phyloP scores from a whole-genome alignment of 2,329 filamentous ascomycete species.

The Penicillium hordei region DNA sequence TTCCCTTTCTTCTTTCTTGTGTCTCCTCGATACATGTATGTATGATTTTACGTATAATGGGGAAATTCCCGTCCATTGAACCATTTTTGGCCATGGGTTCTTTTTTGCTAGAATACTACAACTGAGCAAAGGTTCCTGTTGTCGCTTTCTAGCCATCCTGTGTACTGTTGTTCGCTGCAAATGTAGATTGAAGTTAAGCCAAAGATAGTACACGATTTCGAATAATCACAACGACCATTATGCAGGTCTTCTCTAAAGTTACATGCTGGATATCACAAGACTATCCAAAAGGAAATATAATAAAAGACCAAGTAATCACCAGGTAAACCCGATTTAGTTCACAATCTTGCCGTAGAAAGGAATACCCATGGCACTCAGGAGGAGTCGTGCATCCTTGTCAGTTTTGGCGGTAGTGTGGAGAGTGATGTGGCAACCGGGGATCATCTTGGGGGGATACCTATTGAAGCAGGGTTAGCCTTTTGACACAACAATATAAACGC shows the following conservation, averaged over 20 bases:
- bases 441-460: slow-evolving; percentile 69
- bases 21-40: slow-evolving; percentile 7
- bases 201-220: slow-evolving; percentile 26
- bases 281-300: slow-evolving; percentile 13
- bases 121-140: not conserved
- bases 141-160: not conserved
- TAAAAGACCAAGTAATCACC: slow-evolving; percentile 2
- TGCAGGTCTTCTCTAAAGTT: slow-evolving; percentile 30
- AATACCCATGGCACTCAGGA: slow-evolving; percentile 70
- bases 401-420: slow-evolving; percentile 82
- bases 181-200: slow-evolving; percentile 18
- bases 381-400: slow-evolving; percentile 77
- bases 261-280: slow-evolving; percentile 23
- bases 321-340: slow-evolving; percentile 39
- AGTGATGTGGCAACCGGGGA: slow-evolving; percentile 80
- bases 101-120: slow-evolving; percentile 4
- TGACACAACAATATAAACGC: not conserved
- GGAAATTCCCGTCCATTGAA: not conserved
- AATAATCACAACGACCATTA: slow-evolving; percentile 27
- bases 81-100: not conserved
- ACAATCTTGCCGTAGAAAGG: slow-evolving; percentile 78
- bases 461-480: slow-evolving; percentile 3
- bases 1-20: not conserved
- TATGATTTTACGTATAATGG: slow-evolving; percentile 21
- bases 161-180: slow-evolving; percentile 4